Conservation (phyloP, 2,329 filamentous ascomycete species). For the Talaromyces sp. region DNA sequence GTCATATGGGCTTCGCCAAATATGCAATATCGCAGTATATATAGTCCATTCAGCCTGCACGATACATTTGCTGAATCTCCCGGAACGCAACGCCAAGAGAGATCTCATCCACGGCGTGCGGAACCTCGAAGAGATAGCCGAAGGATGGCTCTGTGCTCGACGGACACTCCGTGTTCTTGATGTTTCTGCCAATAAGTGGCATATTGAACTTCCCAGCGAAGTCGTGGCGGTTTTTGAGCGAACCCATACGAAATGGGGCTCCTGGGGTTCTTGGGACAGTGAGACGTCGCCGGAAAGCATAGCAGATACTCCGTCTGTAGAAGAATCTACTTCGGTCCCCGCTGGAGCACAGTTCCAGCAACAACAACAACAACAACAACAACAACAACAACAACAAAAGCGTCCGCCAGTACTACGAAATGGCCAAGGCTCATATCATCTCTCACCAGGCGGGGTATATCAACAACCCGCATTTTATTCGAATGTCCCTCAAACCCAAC, state of each 20-base stretch:
- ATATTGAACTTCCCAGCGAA: conserved; percentile 78
- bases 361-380: neutral
- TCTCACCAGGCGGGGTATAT: neutral
- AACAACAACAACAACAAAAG: conserved; percentile 2
- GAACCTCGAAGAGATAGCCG: conserved; percentile 90
- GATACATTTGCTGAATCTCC: conserved; percentile 87
- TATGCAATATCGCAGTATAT: conserved; percentile 94
- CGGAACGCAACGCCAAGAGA: conserved; percentile 81
- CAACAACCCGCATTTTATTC: neutral
- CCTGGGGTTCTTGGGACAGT: conserved; percentile 49
- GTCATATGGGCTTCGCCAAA: conserved; percentile 82
- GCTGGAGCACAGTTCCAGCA: neutral
- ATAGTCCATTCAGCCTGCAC: conserved; percentile 92
- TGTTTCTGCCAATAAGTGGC: conserved; percentile 82
- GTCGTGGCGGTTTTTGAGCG: conserved; percentile 69
- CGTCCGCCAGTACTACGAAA: conserved; percentile 8
- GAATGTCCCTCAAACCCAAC: neutral
- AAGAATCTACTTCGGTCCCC: neutral
- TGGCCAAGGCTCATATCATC: conserved; percentile 11
- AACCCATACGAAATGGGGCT: conserved; percentile 73
- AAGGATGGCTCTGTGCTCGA: conserved; percentile 86
- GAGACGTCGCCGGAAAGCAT: conserved; percentile 20
- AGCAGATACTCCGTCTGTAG: neutral
- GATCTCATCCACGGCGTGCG: conserved; percentile 88
- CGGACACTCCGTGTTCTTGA: conserved; percentile 80